Base-by-base conservation (phyloP, 75 land plant species). In the Cryptomeria japonica region DNA sequence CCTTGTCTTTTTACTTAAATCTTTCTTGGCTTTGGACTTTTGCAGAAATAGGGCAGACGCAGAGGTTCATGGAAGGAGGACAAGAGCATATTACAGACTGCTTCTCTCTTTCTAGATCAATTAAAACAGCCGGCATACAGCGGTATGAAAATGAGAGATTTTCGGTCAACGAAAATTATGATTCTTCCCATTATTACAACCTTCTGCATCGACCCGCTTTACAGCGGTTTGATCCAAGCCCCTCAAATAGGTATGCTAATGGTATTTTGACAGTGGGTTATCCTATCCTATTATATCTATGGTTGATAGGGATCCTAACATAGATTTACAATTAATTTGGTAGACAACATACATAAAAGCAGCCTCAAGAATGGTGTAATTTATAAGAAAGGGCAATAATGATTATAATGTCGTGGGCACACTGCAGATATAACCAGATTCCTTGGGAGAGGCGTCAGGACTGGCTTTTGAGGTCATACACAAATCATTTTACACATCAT, bases 21-120 rank as follows among this genome's bases (percentile, higher is more conserved):
- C 25, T 79, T 37, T 8, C 5, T 82, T 22, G 49, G 11, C 22
- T 82, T 82, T 28, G 11, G 13, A 82, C 51, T n/a, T 9, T 2
- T 82, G n/a, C 51, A 82, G 84, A 49, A 82, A 46, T 82, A n/a
- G 84, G 84, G 7, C 84, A 82, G 84, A 44, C 51, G 32, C 51
- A 42, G 84, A 42, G 46, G 32, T 1, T 42, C 84, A 46, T 82
- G 34, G 84, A 82, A 46, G 34, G 84, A 46, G 37, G 13, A 34
- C 51, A 46, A 46, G 84, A 82, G 25, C 47, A 44, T 42, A n/a
- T 46, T 46, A 13, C 53, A 44, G 84, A 82, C 51, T 46, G 51
- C 46, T 82, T 42, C 84, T 82, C 84, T 2, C 84, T 42, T 46
- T 82, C 84, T 25, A 11, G 84, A n/a, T n/a, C 84, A 46, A 46